A percentile compares a stretch with the other conserved stretches of the same genome.
Conservation (phyloP, 805 yeast genomes). For the Ogataea naganishii region DNA sequence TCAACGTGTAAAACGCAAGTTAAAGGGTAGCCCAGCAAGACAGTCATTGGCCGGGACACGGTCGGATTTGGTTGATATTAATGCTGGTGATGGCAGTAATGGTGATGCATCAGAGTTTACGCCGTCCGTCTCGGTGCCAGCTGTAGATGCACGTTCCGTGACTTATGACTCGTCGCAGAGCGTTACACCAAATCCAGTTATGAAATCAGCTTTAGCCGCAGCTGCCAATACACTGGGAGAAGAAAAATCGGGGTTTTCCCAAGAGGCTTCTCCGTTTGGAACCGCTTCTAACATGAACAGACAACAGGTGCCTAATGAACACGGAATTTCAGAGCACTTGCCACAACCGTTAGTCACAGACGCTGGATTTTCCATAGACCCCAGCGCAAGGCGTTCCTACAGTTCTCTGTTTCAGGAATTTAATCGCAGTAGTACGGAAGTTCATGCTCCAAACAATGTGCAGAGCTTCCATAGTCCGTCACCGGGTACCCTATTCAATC, state of each 20-base stretch:
- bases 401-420: neutral
- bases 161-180: no score
- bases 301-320: no score
- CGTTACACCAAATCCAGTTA: no score
- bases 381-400: neutral
- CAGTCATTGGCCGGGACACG: neutral
- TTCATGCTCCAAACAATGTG: constrained; percentile 1
- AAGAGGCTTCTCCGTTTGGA: no score
- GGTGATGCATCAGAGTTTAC: neutral
- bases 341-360: no score
- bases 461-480: constrained; percentile 1
- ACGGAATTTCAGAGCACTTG: no score
- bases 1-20: neutral
- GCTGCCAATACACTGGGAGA: no score
- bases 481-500: constrained; percentile 6
- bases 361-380: neutral
- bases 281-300: no score
- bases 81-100: no score
- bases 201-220: no score
- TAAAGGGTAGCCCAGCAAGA: neutral
- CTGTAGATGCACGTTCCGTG: constrained; percentile 2
- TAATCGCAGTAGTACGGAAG: neutral
- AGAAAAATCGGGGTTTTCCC: no score
- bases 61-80: neutral
- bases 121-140: constrained; percentile 1